These are phyloP conservation scores for Voacanga thouarsii DNA, from an alignment of 257 asterid species.

Conservation along the genomic window DNA sequence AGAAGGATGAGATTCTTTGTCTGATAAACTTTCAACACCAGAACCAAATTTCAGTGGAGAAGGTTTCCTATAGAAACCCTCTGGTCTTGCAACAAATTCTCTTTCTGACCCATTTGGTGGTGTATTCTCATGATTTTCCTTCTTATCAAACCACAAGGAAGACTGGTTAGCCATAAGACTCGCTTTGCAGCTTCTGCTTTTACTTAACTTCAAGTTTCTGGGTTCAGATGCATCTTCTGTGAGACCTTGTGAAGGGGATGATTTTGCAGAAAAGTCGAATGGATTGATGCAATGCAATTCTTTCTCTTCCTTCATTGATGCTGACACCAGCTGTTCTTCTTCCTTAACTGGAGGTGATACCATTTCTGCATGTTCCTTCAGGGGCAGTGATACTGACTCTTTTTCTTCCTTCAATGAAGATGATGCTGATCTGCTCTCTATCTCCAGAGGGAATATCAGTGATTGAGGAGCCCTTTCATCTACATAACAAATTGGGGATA, in stretches of 20 bases:
- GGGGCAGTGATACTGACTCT: constrained; percentile 11
- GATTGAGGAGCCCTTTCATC: constrained; percentile 19
- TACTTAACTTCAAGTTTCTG: constrained; percentile 40
- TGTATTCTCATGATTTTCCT: constrained; percentile 39
- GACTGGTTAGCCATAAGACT: constrained; percentile 36
- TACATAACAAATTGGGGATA: constrained; percentile 13
- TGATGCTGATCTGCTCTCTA: constrained; percentile 19
- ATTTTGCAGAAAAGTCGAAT: constrained; percentile 32
- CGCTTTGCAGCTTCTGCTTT: constrained; percentile 76
- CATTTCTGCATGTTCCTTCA: constrained; percentile 29
- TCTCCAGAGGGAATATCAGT: constrained; percentile 25
- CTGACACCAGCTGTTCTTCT: constrained; percentile 23
- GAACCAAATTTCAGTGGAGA: constrained; percentile 39
- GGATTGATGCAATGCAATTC: constrained; percentile 37
- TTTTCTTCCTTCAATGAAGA: constrained; percentile 31
- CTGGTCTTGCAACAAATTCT: constrained; percentile 31
- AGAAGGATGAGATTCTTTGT: constrained; percentile 45
- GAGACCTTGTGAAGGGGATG: constrained; percentile 38
- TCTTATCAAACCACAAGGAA: constrained; percentile 44
- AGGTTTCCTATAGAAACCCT: constrained; percentile 39
- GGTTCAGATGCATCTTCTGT: constrained; percentile 26
- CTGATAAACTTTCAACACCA: constrained; percentile 28
- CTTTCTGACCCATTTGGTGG: constrained; percentile 46
- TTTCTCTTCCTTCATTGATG: constrained; percentile 35
- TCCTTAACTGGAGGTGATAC: constrained; percentile 27